A percentile compares a stretch with the other conserved stretches of the same genome.
phyloP scores from a whole-genome alignment of 2,329 filamentous ascomycete genomes.

The Didymella sp. region DNA sequence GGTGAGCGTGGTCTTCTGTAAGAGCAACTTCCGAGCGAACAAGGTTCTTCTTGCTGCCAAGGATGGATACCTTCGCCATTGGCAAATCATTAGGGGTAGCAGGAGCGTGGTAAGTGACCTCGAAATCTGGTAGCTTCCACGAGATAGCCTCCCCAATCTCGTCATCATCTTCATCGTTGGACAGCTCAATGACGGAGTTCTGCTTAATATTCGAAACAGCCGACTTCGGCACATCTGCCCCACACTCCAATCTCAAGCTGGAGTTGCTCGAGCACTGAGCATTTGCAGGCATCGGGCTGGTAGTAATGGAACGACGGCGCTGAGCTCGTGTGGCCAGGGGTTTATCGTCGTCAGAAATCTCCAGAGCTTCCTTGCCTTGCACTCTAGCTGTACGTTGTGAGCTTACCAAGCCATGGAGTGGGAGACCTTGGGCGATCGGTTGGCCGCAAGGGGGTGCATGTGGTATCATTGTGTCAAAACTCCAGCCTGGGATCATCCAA shows the following conservation, averaged over 20 bases:
- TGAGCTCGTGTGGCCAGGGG: slow-evolving; percentile 22
- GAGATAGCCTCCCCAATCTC: not conserved
- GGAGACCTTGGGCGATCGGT: not conserved
- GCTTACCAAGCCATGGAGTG: not conserved
- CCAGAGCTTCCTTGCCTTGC: not conserved
- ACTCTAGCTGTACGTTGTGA: not conserved
- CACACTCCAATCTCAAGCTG: not conserved
- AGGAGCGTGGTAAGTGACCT: slow-evolving; percentile 22
- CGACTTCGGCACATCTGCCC: not conserved
- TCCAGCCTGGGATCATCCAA: not conserved
- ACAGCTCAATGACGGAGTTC: slow-evolving; percentile 9
- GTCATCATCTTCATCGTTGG: slow-evolving; percentile 8
- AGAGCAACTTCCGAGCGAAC: slow-evolving; percentile 43
- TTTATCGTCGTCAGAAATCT: slow-evolving; percentile 29
- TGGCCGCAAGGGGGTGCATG: not conserved
- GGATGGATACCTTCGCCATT: slow-evolving; percentile 45
- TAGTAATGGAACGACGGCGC: slow-evolving; percentile 11
- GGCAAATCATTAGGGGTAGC: slow-evolving; percentile 19
- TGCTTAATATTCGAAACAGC: not conserved
- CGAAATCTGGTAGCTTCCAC: slow-evolving; percentile 32
- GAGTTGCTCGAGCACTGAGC: not conserved
- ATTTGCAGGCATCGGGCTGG: not conserved
- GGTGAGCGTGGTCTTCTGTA: slow-evolving; percentile 29
- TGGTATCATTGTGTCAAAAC: no score
- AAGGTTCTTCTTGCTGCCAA: slow-evolving; percentile 35